Evolutionary conservation across 208 protist species (phyloP).

Genomic region (Giardia muris): DNA sequence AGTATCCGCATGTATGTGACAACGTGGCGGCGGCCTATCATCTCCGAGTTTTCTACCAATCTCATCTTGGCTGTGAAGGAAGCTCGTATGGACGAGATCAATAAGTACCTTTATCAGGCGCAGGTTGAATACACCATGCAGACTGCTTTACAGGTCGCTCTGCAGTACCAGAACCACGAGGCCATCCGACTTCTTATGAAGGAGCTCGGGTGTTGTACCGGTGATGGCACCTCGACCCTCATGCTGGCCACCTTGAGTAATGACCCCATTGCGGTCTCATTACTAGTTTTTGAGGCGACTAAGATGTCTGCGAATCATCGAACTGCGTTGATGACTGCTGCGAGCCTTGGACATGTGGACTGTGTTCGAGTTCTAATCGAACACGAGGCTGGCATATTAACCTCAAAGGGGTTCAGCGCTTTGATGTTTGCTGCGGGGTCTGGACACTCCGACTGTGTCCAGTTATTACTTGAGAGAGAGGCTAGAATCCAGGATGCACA

Average conservation of each 20-base stretch:
- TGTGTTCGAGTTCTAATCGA: neutral
- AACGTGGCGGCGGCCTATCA: neutral
- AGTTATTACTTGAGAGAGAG: neutral
- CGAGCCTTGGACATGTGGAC: neutral
- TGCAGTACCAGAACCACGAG: neutral
- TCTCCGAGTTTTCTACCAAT: neutral
- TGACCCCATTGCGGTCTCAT: neutral
- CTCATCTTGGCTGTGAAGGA: neutral
- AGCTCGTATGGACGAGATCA: neutral
- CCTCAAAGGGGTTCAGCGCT: neutral
- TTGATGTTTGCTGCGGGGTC: neutral
- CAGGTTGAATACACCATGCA: neutral
- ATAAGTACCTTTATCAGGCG: neutral
- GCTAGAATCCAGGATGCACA: neutral
- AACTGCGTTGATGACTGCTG: neutral
- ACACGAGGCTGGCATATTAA: neutral
- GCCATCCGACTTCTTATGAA: neutral
- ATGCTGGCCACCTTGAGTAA: neutral
- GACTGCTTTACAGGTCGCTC: neutral
- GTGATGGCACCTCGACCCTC: neutral
- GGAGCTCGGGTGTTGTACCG: neutral
- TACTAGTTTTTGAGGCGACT: neutral
- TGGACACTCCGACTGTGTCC: neutral
- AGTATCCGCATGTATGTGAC: neutral
- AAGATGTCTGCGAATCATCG: neutral